phyloP scores from a whole-genome alignment of 2,329 filamentous ascomycete genomes.

The Diplodia seriata region DNA sequence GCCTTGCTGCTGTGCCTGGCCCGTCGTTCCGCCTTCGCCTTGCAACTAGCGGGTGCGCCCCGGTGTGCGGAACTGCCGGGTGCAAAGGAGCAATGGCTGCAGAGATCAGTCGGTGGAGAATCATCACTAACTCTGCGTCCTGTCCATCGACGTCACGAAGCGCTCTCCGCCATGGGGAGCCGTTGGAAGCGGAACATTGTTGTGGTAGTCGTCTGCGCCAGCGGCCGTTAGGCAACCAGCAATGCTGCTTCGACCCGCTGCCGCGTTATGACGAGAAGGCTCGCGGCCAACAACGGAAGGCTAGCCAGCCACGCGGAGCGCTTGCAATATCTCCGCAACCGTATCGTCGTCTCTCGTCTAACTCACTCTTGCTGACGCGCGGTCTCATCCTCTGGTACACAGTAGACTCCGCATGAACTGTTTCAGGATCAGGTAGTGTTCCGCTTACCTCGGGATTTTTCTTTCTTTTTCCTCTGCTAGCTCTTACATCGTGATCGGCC shows the following conservation, averaged over 20 bases:
- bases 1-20: slow-evolving; percentile 3
- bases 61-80: no score
- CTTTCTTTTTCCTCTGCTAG: neutral
- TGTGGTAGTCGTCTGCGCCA: neutral
- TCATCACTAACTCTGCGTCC: neutral
- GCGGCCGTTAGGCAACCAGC: slow-evolving; percentile 1
- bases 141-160: slow-evolving; percentile 4
- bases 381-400: no score
- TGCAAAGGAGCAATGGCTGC: neutral
- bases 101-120: neutral
- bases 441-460: neutral
- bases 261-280: neutral
- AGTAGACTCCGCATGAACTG: neutral
- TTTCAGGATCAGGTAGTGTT: slow-evolving; percentile 7
- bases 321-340: neutral
- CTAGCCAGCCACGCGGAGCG: neutral
- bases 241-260: neutral
- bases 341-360: neutral
- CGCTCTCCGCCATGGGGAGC: slow-evolving; percentile 22
- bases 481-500: neutral
- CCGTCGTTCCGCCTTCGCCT: slow-evolving; percentile 7
- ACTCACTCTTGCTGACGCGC: neutral
- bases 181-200: neutral
- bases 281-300: neutral
- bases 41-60: neutral